Base-by-base conservation (phyloP, 164 flowering plant species). In the Buxus sempervirens region DNA sequence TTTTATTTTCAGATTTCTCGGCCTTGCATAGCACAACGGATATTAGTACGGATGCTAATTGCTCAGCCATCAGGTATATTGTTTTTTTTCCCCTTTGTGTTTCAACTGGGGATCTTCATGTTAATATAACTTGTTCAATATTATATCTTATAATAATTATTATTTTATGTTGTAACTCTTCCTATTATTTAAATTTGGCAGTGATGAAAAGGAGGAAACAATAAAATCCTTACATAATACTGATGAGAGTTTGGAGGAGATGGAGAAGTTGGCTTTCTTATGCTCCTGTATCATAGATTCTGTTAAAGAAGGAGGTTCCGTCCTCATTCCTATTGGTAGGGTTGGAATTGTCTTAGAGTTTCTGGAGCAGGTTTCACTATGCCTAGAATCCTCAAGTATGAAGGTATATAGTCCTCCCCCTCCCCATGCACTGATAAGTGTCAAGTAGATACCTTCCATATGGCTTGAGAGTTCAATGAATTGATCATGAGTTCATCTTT, bases 281-380 rank as follows among this genome's bases (percentile, higher is more conserved):
- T 82, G 90, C 80, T 86, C 94, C 19, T 86, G 86, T 63, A 73
- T 76, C 8, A 58, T 87, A 66, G 87, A 82, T 42, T 84, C 91
- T 74, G 68, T 88, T 57, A 83, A 70, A 73, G 79, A 82, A 71
- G 96, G 97, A 66, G 97, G 99, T 70, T 92, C 96, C 21, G 97
- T 88, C 28, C 75, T 95, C 49, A 77, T 95, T 71, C 84, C 98
- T 28, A 77, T 84, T 66, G 84, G 82, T 60, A 84, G 86, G 51
- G 69, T 89, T 70, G 96, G 94, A 68, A 76, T 80, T 51, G 41
- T 84, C 56, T 72, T 90, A 70, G 93, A 79, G 79, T 84, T 95
- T 55, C 60, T 95, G 73, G 99, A 95, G 77, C 82, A 76, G 67
- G 75, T 95, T 57, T 61, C 87, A 61, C 12, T 64, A 62, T 78